phyloP scores from a whole-genome alignment of 192 early-diverging fungal genomes.

The Piromyces finnis region DNA sequence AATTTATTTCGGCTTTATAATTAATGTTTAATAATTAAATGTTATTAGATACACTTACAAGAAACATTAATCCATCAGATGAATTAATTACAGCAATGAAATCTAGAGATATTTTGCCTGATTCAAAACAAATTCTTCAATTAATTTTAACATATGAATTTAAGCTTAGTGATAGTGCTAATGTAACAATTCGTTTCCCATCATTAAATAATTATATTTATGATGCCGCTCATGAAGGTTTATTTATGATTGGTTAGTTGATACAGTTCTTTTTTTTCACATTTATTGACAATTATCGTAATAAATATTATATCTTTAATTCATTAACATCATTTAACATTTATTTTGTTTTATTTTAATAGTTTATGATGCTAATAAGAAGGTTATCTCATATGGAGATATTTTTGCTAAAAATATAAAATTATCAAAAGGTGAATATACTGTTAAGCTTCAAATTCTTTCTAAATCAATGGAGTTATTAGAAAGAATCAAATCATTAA shows the following conservation, averaged over 20 bases:
- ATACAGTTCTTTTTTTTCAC: too few relatives aligned
- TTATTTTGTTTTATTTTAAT: not conserved
- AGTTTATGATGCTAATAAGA: slow-evolving; percentile 69
- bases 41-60: slow-evolving; percentile 45
- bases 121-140: slow-evolving; percentile 44
- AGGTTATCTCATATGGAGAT: slow-evolving; percentile 44
- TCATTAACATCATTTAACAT: too few relatives aligned
- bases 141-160: slow-evolving; percentile 60
- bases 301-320: too few relatives aligned
- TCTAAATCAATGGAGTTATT: slow-evolving; percentile 45
- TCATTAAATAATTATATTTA: slow-evolving; percentile 49
- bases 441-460: slow-evolving; percentile 57
- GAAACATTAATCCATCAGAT: slow-evolving; percentile 43
- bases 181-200: slow-evolving; percentile 41
- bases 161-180: slow-evolving; percentile 27
- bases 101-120: slow-evolving; percentile 60
- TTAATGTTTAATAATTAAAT: too few relatives aligned
- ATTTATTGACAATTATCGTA: too few relatives aligned
- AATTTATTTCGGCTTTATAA: too few relatives aligned
- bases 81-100: slow-evolving; percentile 39
- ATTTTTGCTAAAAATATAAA: slow-evolving; percentile 52
- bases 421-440: slow-evolving; percentile 65
- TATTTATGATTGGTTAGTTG: slow-evolving; percentile 27
- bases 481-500: slow-evolving; percentile 48
- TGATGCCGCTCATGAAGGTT: slow-evolving; percentile 51